Evolutionary conservation across 2,329 filamentous ascomycete genomes (phyloP).

Genomic region (Penicillium sp.): DNA sequence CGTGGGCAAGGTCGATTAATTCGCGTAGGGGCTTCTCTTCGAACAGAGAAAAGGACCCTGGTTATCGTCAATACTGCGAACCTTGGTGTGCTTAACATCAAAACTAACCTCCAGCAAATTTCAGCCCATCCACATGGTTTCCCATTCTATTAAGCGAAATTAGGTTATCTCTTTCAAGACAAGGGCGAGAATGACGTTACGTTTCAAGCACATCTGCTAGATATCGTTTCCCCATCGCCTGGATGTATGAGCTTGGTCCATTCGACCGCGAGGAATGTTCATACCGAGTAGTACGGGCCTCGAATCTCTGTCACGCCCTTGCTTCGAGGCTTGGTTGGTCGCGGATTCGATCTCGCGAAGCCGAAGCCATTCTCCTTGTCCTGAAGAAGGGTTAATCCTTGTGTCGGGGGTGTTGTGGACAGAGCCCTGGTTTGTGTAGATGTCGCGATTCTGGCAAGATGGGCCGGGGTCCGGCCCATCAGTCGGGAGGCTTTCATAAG

Average conservation of each 20-base stretch:
- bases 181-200: constrained; percentile 31
- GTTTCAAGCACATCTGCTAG: constrained; percentile 59
- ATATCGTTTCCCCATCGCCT: constrained; percentile 58
- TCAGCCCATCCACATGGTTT: constrained; percentile 59
- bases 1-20: constrained; percentile 55
- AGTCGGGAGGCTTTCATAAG: not conserved
- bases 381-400: constrained; percentile 47
- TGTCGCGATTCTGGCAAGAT: constrained; percentile 13
- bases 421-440: constrained; percentile 17
- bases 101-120: constrained; percentile 54
- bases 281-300: constrained; percentile 59
- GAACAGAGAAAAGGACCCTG: constrained; percentile 57
- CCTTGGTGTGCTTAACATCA: not conserved
- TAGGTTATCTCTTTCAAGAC: too few relatives aligned
- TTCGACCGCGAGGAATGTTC: not conserved
- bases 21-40: constrained; percentile 51
- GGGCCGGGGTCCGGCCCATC: constrained; percentile 7
- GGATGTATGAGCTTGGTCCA: constrained; percentile 4
- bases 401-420: constrained; percentile 21
- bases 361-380: constrained; percentile 56
- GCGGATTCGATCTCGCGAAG: constrained; percentile 55
- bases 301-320: constrained; percentile 60
- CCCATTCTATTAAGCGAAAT: constrained; percentile 49
- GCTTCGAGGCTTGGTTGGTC: constrained; percentile 54
- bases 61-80: not conserved